A percentile compares a stretch with the other conserved stretches of the same genome.
Evolutionary conservation across 179 eudicot genomes (phyloP).

Genomic region (Beta lomatogona): DNA sequence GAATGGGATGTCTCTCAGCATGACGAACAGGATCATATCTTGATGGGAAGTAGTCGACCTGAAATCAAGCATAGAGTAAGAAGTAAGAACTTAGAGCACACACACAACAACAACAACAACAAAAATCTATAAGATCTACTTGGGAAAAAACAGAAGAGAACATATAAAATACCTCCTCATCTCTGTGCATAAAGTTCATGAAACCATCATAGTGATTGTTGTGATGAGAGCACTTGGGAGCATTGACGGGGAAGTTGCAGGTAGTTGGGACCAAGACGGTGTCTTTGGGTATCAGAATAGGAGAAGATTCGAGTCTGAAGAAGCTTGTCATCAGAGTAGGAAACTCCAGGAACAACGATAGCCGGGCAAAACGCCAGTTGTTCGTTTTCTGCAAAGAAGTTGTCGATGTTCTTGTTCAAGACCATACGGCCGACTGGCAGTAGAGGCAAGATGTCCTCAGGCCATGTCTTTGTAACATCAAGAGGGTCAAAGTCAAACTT

Average conservation of each 20-base stretch:
- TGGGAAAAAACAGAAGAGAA: background rate
- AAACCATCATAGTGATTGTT: slow-evolving; percentile 54
- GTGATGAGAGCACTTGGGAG: slow-evolving; percentile 53
- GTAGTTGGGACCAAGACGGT: slow-evolving; percentile 56
- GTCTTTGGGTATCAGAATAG: slow-evolving; percentile 50
- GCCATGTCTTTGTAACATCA: slow-evolving; percentile 57
- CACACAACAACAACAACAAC: background rate
- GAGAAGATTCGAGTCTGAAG: slow-evolving; percentile 52
- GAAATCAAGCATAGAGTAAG: slow-evolving; percentile 18
- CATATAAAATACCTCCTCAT: slow-evolving; percentile 44
- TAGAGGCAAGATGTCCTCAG: slow-evolving; percentile 51
- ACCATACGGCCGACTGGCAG: slow-evolving; percentile 52
- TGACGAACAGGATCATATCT: slow-evolving; percentile 58
- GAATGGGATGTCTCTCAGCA: slow-evolving; percentile 51
- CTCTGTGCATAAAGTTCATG: slow-evolving; percentile 61
- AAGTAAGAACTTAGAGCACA: slow-evolving; percentile 6
- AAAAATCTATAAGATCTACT: background rate
- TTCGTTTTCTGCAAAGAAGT: slow-evolving; percentile 54
- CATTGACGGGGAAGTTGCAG: slow-evolving; percentile 52
- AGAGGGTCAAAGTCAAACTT: slow-evolving; percentile 56
- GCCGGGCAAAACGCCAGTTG: slow-evolving; percentile 54
- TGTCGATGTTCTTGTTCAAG: slow-evolving; percentile 56
- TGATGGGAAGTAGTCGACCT: slow-evolving; percentile 56
- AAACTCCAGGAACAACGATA: slow-evolving; percentile 47
- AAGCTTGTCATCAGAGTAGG: slow-evolving; percentile 55